These are phyloP conservation scores for Cutaneotrichosporon spelunceum DNA, from an alignment of 1,284 basidiomycete genomes.

Conservation along the genomic window DNA sequence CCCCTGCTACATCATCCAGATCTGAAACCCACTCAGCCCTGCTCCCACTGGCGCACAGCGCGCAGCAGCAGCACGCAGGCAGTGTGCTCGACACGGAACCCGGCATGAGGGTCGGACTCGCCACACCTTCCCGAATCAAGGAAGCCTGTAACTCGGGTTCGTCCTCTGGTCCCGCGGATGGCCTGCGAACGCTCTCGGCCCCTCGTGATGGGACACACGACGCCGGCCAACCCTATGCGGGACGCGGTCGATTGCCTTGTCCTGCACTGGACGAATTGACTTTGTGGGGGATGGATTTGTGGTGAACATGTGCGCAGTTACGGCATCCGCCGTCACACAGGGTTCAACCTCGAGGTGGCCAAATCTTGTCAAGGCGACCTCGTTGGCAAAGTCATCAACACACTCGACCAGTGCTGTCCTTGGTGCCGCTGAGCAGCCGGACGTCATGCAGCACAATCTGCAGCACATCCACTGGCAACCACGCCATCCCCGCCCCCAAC, in stretches of 20 bases:
- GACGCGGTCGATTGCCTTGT: slow-evolving; percentile 73
- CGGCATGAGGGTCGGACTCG: slow-evolving; percentile 33
- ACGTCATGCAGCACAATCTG: slow-evolving; percentile 57
- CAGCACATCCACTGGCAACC: slow-evolving; percentile 62
- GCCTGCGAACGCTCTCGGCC: slow-evolving; percentile 56
- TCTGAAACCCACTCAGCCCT: slow-evolving; percentile 39
- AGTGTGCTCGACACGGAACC: slow-evolving; percentile 36
- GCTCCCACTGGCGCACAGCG: slow-evolving; percentile 23
- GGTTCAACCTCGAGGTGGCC: no score
- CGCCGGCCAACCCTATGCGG: no score
- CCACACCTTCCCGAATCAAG: slow-evolving; percentile 43
- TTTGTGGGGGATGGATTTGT: no score
- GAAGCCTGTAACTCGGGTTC: slow-evolving; percentile 59
- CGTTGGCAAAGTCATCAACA: no score
- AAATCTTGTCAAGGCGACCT: no score
- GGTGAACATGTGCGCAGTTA: no score
- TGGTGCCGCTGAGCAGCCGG: no score
- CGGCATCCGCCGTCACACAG: no score
- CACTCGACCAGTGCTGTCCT: no score
- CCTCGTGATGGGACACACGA: no score
- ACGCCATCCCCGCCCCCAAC: slow-evolving; percentile 55
- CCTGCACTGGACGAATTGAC: no score
- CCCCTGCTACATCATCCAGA: no score
- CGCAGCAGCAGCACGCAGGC: slow-evolving; percentile 33
- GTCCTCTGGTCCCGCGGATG: slow-evolving; percentile 53